Conservation (phyloP, 768 basidiomycete species). For the Arthromyces matolae region DNA sequence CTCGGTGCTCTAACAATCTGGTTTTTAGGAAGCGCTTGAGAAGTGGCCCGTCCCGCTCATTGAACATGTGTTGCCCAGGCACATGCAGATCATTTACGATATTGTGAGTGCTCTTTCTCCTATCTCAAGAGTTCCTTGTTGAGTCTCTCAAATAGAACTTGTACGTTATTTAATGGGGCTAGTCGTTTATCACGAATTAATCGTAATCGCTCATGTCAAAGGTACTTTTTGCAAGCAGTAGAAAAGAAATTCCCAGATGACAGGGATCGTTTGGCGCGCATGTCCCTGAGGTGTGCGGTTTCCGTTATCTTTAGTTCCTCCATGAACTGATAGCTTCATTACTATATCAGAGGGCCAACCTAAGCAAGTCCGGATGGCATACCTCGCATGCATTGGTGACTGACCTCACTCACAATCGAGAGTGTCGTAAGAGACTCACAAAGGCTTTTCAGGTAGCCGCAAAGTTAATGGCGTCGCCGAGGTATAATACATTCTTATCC, state of each 20-base stretch:
- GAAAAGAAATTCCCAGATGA: slow-evolving; percentile 90
- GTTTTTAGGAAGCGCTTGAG: slow-evolving; percentile 68
- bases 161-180: too few relatives aligned
- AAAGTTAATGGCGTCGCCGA: slow-evolving; percentile 97
- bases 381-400: slow-evolving; percentile 78
- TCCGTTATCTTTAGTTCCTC: not conserved
- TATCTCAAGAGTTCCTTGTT: not conserved
- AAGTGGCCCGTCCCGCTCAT: slow-evolving; percentile 92
- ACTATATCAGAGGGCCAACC: slow-evolving; percentile 71
- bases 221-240: slow-evolving; percentile 79
- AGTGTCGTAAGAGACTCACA: slow-evolving; percentile 3
- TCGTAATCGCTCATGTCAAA: too few relatives aligned
- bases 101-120: slow-evolving; percentile 49
- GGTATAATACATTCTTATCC: slow-evolving; percentile 29
- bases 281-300: slow-evolving; percentile 69
- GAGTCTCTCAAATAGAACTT: too few relatives aligned
- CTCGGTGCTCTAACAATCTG: not conserved
- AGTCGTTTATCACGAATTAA: too few relatives aligned
- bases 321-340: not conserved
- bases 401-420: slow-evolving; percentile 14
- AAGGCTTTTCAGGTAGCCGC: slow-evolving; percentile 50
- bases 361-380: slow-evolving; percentile 87
- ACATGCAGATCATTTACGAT: slow-evolving; percentile 75
- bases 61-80: slow-evolving; percentile 80
- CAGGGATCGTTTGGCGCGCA: slow-evolving; percentile 69